Conservation (phyloP, 352 stramenopile species). For the Phytopythium oedochilum region DNA sequence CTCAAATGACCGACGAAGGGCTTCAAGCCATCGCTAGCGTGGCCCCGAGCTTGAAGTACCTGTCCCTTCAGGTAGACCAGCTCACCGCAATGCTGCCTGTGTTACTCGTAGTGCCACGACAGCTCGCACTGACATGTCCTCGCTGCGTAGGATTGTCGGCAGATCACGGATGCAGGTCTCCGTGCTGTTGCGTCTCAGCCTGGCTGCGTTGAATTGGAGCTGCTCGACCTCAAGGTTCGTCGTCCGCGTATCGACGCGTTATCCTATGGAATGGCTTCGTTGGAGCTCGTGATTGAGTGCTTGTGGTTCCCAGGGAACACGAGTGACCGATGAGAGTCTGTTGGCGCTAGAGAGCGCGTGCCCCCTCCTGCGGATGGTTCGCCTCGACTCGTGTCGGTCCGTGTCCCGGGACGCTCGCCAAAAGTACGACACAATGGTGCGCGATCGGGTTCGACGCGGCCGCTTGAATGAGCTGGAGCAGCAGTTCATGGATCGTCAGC, state of each 20-base stretch:
- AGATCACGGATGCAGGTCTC: constrained; percentile 41
- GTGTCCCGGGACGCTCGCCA: constrained; percentile 45
- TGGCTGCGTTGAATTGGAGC: constrained; percentile 29
- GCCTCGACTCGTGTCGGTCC: constrained; percentile 64
- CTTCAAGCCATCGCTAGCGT: constrained; percentile 27
- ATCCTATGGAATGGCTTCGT: too few species aligned
- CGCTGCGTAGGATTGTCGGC: constrained; percentile 40
- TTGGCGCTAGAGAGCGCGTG: constrained; percentile 33
- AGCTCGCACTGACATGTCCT: not conserved
- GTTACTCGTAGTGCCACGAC: not conserved
- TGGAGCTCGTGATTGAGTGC: not conserved
- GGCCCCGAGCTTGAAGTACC: constrained; percentile 38
- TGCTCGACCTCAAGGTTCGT: constrained; percentile 64
- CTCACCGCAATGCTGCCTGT: not conserved
- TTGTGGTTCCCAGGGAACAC: constrained; percentile 27
- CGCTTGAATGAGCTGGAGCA: constrained; percentile 27
- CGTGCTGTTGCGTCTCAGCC: constrained; percentile 21
- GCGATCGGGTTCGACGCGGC: constrained; percentile 10
- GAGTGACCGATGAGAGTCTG: constrained; percentile 41
- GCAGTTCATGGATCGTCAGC: constrained; percentile 32
- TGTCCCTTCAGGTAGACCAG: constrained; percentile 53
- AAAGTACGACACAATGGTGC: constrained; percentile 26
- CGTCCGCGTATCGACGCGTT: not conserved
- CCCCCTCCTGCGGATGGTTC: constrained; percentile 40
- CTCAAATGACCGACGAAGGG: constrained; percentile 37